Percentiles rank a stretch among this genome's conserved stretches.
Conservation (phyloP, 2,329 filamentous ascomycete genomes). For the Pestalotiopsis sp. region DNA sequence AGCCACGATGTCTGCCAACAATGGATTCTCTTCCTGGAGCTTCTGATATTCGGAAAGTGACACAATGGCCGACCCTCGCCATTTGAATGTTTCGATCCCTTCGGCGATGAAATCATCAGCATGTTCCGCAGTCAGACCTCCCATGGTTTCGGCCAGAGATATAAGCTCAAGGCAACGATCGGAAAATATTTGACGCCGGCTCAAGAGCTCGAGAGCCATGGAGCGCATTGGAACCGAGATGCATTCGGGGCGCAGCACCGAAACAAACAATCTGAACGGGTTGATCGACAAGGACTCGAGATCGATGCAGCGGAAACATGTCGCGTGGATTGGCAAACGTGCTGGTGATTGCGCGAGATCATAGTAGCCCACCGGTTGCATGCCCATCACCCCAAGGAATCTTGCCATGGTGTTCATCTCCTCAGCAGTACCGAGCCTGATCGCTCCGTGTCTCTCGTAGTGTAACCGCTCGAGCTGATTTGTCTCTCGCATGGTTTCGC, state of each 20-base stretch:
- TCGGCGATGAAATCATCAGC: constrained; percentile 1
- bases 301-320: constrained; percentile 1
- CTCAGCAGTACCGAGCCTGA: constrained; percentile 6
- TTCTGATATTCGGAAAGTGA: neutral
- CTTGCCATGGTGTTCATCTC: constrained; percentile 4
- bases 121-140: neutral
- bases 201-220: neutral
- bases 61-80: neutral
- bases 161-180: neutral
- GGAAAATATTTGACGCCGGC: constrained; percentile 6
- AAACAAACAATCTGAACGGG: constrained; percentile 3
- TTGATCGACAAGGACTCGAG: constrained; percentile 7
- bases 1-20: constrained; percentile 5
- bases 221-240: neutral
- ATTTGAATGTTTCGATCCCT: constrained; percentile 3
- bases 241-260: constrained; percentile 3
- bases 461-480: constrained; percentile 2
- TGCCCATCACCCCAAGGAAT: constrained; percentile 5
- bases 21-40: neutral
- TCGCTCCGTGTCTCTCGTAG: constrained; percentile 4
- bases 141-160: neutral
- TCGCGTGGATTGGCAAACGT: neutral
- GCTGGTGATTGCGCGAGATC: constrained; percentile 6
- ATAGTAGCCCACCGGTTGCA: constrained; percentile 8
- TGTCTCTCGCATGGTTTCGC: neutral